Percentiles rank a stretch among this genome's conserved stretches.
Evolutionary conservation across 768 basidiomycete genomes (phyloP).

Genomic region (Lentinus brumalis): DNA sequence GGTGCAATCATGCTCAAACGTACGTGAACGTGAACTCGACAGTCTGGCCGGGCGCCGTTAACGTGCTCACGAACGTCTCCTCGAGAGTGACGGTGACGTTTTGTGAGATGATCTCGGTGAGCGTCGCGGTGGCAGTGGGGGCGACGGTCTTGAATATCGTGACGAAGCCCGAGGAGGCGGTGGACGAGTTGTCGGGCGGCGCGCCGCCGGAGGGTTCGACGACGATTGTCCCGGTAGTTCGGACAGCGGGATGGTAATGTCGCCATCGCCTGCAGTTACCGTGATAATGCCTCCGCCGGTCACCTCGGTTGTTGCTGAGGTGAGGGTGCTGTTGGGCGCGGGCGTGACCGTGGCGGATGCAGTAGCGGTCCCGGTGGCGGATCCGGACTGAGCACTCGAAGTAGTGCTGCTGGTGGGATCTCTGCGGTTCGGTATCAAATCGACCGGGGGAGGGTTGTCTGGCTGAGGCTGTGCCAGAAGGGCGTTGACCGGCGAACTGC

Average conservation of each 20-base stretch:
- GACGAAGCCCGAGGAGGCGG: conserved; percentile 20
- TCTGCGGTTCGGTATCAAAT: not conserved
- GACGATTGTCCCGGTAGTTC: conserved; percentile 13
- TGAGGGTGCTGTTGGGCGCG: not conserved
- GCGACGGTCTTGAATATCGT: conserved; percentile 29
- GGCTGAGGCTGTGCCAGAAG: conserved; percentile 36
- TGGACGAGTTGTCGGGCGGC: conserved; percentile 16
- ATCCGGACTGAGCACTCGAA: not conserved
- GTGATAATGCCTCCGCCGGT: conserved; percentile 8
- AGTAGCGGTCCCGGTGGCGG: not conserved
- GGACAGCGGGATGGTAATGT: conserved; percentile 12
- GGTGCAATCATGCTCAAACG: not conserved
- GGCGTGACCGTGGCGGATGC: not conserved
- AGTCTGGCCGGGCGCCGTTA: conserved; percentile 19
- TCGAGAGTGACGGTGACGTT: conserved; percentile 22
- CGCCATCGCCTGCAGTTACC: conserved; percentile 10
- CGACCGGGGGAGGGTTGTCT: conserved; percentile 30
- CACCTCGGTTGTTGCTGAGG: not conserved
- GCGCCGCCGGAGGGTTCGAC: conserved; percentile 17
- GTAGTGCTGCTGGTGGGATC: not conserved
- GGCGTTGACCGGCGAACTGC: conserved; percentile 27
- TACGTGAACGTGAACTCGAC: conserved; percentile 20
- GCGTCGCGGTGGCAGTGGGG: conserved; percentile 24
- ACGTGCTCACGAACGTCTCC: conserved; percentile 22
- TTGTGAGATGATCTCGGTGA: conserved; percentile 23